phyloP scores from a whole-genome alignment of 2,329 filamentous ascomycete species.

The Fusarium sp. region DNA sequence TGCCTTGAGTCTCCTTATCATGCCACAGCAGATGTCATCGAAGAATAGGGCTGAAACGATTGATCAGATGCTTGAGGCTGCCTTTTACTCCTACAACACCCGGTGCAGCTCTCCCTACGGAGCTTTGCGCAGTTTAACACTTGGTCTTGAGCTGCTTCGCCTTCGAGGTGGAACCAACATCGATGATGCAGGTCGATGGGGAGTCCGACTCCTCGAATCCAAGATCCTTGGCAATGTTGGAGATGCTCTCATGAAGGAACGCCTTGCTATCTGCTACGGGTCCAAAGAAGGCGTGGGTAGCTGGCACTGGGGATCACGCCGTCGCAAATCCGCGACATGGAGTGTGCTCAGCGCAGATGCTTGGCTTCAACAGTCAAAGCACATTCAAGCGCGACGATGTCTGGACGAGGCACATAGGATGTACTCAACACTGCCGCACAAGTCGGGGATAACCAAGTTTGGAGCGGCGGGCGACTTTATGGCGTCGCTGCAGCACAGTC shows the following conservation, averaged over 20 bases:
- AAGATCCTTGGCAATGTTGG: constrained; percentile 77
- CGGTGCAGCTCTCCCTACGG: constrained; percentile 81
- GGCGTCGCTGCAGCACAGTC: constrained; percentile 57
- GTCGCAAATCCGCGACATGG: constrained; percentile 90
- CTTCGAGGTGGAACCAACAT: constrained; percentile 79
- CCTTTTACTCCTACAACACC: constrained; percentile 90
- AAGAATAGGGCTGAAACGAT: constrained; percentile 82
- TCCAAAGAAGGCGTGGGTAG: constrained; percentile 73
- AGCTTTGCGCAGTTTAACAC: constrained; percentile 76
- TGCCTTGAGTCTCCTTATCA: constrained; percentile 81
- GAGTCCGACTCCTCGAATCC: constrained; percentile 78
- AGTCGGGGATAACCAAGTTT: constrained; percentile 62
- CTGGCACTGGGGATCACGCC: constrained; percentile 72
- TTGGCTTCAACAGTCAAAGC: constrained; percentile 81
- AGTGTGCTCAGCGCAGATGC: constrained; percentile 80
- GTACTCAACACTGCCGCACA: constrained; percentile 60
- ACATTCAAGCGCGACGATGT: constrained; percentile 78
- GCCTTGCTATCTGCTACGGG: constrained; percentile 83
- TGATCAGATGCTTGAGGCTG: constrained; percentile 86
- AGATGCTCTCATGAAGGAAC: constrained; percentile 83
- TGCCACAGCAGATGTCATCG: constrained; percentile 72
- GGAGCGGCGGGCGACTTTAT: constrained; percentile 60
- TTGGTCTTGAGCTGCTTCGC: constrained; percentile 83
- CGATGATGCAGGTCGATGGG: constrained; percentile 89
- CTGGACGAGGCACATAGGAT: constrained; percentile 71